phyloP scores from a whole-genome alignment of 228 moss, liverwort and hornwort genomes.

The Sphagnum fallax region DNA sequence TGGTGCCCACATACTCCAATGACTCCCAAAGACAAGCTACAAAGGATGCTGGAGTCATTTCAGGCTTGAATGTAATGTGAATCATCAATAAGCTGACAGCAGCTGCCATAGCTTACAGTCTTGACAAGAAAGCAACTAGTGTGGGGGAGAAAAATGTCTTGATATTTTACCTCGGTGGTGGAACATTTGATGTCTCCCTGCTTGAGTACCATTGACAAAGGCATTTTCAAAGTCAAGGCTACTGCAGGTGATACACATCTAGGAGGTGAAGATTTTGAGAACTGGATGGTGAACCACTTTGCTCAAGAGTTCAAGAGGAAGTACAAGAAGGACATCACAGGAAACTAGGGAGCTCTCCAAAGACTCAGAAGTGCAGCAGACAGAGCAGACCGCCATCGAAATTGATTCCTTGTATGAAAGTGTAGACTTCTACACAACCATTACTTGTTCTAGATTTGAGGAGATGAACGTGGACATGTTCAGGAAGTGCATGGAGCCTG shows the following conservation, averaged over 20 bases:
- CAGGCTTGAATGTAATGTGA: constrained; percentile 23
- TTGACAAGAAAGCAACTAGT: constrained; percentile 36
- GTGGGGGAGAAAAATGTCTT: constrained; percentile 25
- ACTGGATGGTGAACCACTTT: constrained; percentile 26
- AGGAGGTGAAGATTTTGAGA: constrained; percentile 44
- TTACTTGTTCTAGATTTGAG: constrained; percentile 33
- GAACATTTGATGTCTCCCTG: constrained; percentile 29
- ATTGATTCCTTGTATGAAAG: constrained; percentile 34
- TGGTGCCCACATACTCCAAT: constrained; percentile 33
- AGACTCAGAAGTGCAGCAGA: constrained; percentile 27
- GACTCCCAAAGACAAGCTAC: constrained; percentile 29
- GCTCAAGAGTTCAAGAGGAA: constrained; percentile 23
- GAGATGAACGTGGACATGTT: constrained; percentile 32
- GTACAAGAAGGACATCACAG: constrained; percentile 24
- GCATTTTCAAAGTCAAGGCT: constrained; percentile 22
- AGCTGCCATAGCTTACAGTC: constrained; percentile 27
- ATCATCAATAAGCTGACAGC: constrained; percentile 40
- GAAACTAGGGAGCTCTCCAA: constrained; percentile 26
- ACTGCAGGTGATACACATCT: constrained; percentile 29
- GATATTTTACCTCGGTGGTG: constrained; percentile 38
- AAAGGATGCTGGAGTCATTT: constrained; percentile 28
- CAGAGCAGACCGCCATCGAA: constrained; percentile 27
- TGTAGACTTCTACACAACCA: constrained; percentile 40
- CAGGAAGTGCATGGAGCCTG: constrained; percentile 17
- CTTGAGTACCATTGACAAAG: constrained; percentile 12